Conservation (phyloP, 2,329 filamentous ascomycete species). For the Pseudogymnoascus sp. region DNA sequence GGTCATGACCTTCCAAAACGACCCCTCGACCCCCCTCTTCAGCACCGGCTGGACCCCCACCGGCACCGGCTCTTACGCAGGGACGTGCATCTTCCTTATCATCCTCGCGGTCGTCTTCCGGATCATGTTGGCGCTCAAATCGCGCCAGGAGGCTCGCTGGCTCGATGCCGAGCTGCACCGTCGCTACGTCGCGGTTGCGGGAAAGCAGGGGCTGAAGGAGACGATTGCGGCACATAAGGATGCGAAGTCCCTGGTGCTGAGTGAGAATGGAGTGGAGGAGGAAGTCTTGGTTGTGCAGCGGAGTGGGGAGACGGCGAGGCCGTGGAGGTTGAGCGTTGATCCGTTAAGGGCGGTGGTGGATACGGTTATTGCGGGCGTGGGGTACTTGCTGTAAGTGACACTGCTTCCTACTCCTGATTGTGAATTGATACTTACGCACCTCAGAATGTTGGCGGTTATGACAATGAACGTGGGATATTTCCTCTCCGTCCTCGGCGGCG, state of each 20-base stretch:
- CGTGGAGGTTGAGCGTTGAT: slow-evolving; percentile 78
- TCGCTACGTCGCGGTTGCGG: slow-evolving; percentile 67
- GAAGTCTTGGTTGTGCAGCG: slow-evolving; percentile 64
- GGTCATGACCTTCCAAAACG: slow-evolving; percentile 57
- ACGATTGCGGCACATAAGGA: slow-evolving; percentile 33
- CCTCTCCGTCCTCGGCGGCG: slow-evolving; percentile 65
- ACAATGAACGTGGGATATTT: slow-evolving; percentile 83
- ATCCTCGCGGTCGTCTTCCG: slow-evolving; percentile 64
- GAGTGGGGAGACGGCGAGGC: slow-evolving; percentile 44
- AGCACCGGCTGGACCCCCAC: slow-evolving; percentile 65
- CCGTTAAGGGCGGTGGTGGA: slow-evolving; percentile 63
- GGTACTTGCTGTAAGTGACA: slow-evolving; percentile 71
- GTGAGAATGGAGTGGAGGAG: slow-evolving; percentile 73
- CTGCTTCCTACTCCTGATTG: not conserved
- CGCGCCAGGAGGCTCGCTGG: slow-evolving; percentile 55
- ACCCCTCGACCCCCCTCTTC: slow-evolving; percentile 55
- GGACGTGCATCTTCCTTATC: slow-evolving; percentile 86
- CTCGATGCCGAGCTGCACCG: slow-evolving; percentile 62
- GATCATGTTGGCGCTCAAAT: slow-evolving; percentile 62
- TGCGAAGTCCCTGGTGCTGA: slow-evolving; percentile 57
- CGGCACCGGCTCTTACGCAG: slow-evolving; percentile 66
- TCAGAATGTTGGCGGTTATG: slow-evolving; percentile 87
- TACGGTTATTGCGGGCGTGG: slow-evolving; percentile 64
- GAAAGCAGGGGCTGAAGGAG: slow-evolving; percentile 44
- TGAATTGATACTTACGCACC: slow-evolving; percentile 9